These are phyloP conservation scores for Teratosphaeria zuluensis DNA, from an alignment of 2,329 filamentous ascomycete species.

Conservation along the genomic window DNA sequence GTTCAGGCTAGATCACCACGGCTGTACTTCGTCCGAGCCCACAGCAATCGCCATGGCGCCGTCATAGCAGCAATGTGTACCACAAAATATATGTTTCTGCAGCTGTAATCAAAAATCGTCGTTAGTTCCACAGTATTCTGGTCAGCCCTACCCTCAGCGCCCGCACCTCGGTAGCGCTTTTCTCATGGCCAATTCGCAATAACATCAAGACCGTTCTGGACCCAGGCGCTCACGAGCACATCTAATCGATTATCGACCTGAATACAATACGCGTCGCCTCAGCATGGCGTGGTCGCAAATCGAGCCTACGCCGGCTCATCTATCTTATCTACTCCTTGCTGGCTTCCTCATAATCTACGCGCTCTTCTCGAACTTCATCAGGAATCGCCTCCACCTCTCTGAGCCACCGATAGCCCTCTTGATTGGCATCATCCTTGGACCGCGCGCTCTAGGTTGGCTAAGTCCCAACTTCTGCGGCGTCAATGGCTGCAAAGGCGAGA, in stretches of 20 bases:
- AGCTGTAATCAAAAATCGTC: not conserved
- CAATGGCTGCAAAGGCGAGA: constrained; percentile 11
- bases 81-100: not conserved
- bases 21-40: not conserved
- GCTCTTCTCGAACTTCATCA: constrained; percentile 37
- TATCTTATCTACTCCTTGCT: constrained; percentile 36
- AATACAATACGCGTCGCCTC: not conserved
- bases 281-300: constrained; percentile 32
- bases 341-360: constrained; percentile 38
- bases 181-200: not conserved
- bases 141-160: not conserved
- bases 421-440: constrained; percentile 37
- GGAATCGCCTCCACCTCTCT: constrained; percentile 39
- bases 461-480: constrained; percentile 30
- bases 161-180: not conserved
- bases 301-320: constrained; percentile 37
- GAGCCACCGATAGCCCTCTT: constrained; percentile 40
- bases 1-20: not conserved
- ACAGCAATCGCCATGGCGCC: not conserved
- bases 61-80: not conserved
- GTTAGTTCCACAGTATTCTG: not conserved
- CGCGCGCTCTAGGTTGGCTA: constrained; percentile 30
- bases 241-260: not conserved
- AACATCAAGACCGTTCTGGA: not conserved
- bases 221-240: not conserved